Evolutionary conservation across 2,329 filamentous ascomycete genomes (phyloP), one percentile per base, ranked within the genome.

Genomic region (Venturia effusa): DNA sequence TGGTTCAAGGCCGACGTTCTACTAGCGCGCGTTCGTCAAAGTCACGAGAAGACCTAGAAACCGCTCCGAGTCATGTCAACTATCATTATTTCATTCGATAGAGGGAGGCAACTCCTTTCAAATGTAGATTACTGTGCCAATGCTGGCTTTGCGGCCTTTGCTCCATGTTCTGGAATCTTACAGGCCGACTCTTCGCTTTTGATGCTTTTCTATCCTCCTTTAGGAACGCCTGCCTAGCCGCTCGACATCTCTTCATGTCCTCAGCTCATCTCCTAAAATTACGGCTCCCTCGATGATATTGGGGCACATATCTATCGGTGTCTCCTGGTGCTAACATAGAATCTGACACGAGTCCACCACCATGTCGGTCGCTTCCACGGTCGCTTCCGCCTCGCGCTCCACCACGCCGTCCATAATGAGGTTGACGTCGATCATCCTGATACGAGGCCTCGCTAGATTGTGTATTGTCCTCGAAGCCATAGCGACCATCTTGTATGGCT

Each of bases 401-500:
- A n/a, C 51, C 51, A 34, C 51, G 51, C 34, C 51, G 27, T 32
- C 27, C 51, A 57, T 57, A 57, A 4, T 57, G 51, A 57, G 51
- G 51, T 17, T 34, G 51, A 32, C 51, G 51, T 57, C 51, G 30
- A 57, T 57, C 51, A 11, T 57, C 51, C 19, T 34, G 51, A 24
- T 57, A 57, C 5, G 51, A 57, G 34, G 51, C 27, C 27, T 57
- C 51, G 30, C 27, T 57, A 34, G 51, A 57, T 57, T 15, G 51
- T 15, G 45, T 34, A 30, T 57, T 57, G 30, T 41, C 73, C 48
- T 68, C 72, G 68, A 77, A 80, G 37, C 77, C 77, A 62, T 74
- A 78, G 55, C 77, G 70, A 7, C 78, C 77, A 64, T 79, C 77
- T 66, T 78, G 74, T 63, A 74, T 75, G 54, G 71, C 74, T 24